Base-by-base conservation (phyloP, 2,329 filamentous ascomycete genomes). In the Sordariomycetes sp. region DNA sequence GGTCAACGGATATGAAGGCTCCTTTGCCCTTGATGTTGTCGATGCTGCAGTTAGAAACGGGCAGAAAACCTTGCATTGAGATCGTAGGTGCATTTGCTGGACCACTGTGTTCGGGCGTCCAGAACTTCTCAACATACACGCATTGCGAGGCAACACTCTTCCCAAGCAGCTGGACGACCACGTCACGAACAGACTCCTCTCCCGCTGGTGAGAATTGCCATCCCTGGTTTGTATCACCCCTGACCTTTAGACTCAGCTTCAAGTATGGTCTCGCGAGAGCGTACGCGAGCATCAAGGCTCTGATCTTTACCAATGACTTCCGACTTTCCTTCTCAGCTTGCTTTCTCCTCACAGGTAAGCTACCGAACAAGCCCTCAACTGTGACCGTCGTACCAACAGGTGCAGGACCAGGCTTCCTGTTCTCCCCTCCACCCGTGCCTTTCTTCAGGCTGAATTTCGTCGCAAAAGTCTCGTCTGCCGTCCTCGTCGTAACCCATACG, bases 381-480 rank as follows among this genome's bases (percentile, higher is more conserved):
- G 64, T 68, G 21, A 87, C 70, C 2, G 76, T 81, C 1, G 82
- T 87, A 17, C 84, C 84, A n/a, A 78, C 58, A 0, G 77, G 72
- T 32, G 75, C 70, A 5, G 73, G 66, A 8, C 52, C 50, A 5
- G 55, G 53, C 3, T 52, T 46, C n/a, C 38, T 43, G 15, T 45
- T 42, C n/a, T 45, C 41, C 2, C 53, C 37, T 2, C 58, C 59
- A 2, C 58, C 59, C 8, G 33, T 34, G 3, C 42, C 42, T 8
- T 52, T 48, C 9, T 50, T 49, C 8, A 81, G 44, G 6, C 56
- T 54, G n/a, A 77, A 51, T 7, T 51, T 48, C 4, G 61, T 60
- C 2, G 75, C 82, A 6, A 81, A 64, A 14, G 23, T n/a, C 23
- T 11, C 80, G 3, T 66, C 65, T 21, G 70, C 60, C 3, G 75